Conservation (phyloP, 345 rosid species). For the Ceriops tagal region DNA sequence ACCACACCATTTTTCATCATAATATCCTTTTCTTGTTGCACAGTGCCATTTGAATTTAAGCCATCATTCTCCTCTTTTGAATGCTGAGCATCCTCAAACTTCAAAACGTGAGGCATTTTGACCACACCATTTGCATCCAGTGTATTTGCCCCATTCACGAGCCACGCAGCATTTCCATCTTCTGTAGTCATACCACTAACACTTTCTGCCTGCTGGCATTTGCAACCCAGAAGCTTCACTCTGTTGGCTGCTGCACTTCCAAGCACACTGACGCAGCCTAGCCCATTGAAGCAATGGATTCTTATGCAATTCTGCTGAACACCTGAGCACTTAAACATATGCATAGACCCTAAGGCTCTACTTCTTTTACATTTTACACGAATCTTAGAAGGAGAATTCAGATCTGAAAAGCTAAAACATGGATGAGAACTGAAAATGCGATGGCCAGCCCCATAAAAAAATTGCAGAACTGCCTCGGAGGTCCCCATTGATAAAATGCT, state of each 20-base stretch:
- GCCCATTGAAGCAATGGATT: slow-evolving; percentile 5
- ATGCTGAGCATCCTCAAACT: slow-evolving; percentile 34
- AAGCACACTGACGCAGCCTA: slow-evolving; percentile 11
- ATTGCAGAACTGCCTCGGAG: slow-evolving; percentile 47
- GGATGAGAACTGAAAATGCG: slow-evolving; percentile 28
- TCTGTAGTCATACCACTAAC: slow-evolving; percentile 33
- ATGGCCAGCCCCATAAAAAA: slow-evolving; percentile 40
- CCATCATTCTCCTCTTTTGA: slow-evolving; percentile 31
- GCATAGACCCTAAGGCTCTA: slow-evolving; percentile 20
- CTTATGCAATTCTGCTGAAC: slow-evolving; percentile 16
- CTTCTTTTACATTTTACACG: slow-evolving; percentile 27
- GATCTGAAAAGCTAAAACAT: slow-evolving; percentile 23
- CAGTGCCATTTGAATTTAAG: slow-evolving; percentile 29
- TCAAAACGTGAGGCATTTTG: slow-evolving; percentile 26
- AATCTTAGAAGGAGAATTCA: slow-evolving; percentile 21
- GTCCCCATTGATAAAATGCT: slow-evolving; percentile 38
- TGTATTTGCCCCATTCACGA: slow-evolving; percentile 39
- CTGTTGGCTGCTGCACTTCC: slow-evolving; percentile 5
- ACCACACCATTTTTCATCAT: slow-evolving; percentile 10
- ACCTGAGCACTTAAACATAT: slow-evolving; percentile 25
- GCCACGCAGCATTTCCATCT: slow-evolving; percentile 28
- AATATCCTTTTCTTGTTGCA: slow-evolving; percentile 14
- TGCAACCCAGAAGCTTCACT: slow-evolving; percentile 35
- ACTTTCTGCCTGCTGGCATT: slow-evolving; percentile 50
- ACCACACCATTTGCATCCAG: slow-evolving; percentile 37